Conservation (phyloP, 2,329 filamentous ascomycete genomes). For the Colletotrichum tanaceti region DNA sequence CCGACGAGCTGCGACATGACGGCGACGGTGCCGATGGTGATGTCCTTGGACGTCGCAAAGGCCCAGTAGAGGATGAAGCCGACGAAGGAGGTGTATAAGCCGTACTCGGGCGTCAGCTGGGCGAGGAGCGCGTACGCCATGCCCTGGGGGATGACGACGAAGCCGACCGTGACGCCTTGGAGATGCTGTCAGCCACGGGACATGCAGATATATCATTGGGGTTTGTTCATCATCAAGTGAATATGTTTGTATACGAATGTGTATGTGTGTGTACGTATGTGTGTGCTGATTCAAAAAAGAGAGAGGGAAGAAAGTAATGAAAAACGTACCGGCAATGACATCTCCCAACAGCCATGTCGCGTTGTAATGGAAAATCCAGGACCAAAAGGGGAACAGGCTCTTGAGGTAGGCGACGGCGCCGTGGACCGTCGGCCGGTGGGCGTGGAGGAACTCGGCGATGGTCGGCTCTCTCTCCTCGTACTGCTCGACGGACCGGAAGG, state of each 20-base stretch:
- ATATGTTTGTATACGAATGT: no score
- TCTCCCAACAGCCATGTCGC: constrained; percentile 41
- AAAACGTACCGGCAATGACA: constrained; percentile 37
- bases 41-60: constrained; percentile 87
- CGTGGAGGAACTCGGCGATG: constrained; percentile 54
- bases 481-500: constrained; percentile 41
- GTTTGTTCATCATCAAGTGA: no score
- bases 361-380: constrained; percentile 57
- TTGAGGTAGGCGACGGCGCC: constrained; percentile 51
- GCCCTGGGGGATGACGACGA: constrained; percentile 81
- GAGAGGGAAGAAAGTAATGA: no score
- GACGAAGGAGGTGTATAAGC: constrained; percentile 85
- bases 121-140: constrained; percentile 84
- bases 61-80: constrained; percentile 85
- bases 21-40: constrained; percentile 73
- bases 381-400: constrained; percentile 60
- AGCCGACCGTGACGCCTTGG: constrained; percentile 70
- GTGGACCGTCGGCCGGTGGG: constrained; percentile 50
- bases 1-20: constrained; percentile 64
- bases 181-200: constrained; percentile 34
- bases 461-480: constrained; percentile 55
- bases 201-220: no score
- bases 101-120: constrained; percentile 74
- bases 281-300: no score
- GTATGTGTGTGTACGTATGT: no score